Evolutionary conservation across 768 basidiomycete species (phyloP), one percentile per base, ranked within the genome.

Genomic region (Calocybe cyanea): DNA sequence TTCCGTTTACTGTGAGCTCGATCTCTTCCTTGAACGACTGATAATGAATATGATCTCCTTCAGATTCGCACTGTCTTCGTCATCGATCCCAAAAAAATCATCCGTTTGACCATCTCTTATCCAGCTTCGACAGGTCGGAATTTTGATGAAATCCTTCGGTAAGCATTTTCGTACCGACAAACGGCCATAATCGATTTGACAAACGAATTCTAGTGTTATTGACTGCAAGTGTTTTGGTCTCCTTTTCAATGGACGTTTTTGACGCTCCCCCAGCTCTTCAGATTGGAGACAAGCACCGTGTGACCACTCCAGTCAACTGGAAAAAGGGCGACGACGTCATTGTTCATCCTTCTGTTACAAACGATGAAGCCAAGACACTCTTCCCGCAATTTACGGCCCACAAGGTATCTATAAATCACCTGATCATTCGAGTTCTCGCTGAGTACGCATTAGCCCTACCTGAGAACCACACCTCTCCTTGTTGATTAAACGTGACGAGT

Each of bases 301-400:
- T 93, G 50, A 88, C 88, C 18, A 95, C 93, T 5, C 92, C 92
- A 17, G 94, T 89, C 45, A 93, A 96, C 79, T 97, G 95, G 95
- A 81, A 84, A 53, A 85, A 84, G 64, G 92, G 92, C 34, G 85
- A 94, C 3, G 85, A 93, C 62, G 93, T 97, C 47, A 96, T 99
- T 60, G 85, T 99, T 35, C 91, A 93, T 63, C 83, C 91, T 19
- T 63, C 74, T 6, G 91, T 97, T 40, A 73, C 71, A 50, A 85
- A 85, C 62, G 91, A 96, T 19, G 88, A 97, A 67, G 93, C 92
- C 19, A 87, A 90, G 73, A 81, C 81, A 50, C 70, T 96, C 49
- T 98, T 97, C 86, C 91, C 92, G 23, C 71, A 86, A 20, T 77
- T 81, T 68, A 83, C 78, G 17, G 75, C 80, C 45, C 88, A 92